Percentiles rank a stretch among this genome's conserved stretches.
phyloP scores from a whole-genome alignment of 768 basidiomycete genomes.

The Kwoniella botswanensis region DNA sequence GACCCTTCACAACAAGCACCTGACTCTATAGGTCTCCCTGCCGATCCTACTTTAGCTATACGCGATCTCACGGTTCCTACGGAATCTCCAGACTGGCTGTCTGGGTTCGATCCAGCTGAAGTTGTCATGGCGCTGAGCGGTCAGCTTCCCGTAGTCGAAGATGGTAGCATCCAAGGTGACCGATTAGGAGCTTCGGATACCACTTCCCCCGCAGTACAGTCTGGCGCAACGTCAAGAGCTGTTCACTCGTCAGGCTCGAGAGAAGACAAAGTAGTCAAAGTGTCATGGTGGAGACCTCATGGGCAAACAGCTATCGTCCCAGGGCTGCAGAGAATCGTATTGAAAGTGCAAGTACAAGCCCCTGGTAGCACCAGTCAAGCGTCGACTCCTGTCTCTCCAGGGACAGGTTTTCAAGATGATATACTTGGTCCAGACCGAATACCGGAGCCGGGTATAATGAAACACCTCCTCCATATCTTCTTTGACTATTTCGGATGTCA shows the following conservation, averaged over 20 bases:
- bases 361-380: conserved; percentile 21
- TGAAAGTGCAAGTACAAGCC: conserved; percentile 35
- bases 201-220: background rate
- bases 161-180: conserved; percentile 24
- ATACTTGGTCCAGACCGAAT: conserved; percentile 30
- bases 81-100: conserved; percentile 8
- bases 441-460: conserved; percentile 31
- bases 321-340: conserved; percentile 37
- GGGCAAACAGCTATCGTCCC: conserved; percentile 34
- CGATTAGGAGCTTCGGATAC: conserved; percentile 1
- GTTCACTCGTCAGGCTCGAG: background rate
- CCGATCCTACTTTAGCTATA: too few relatives aligned
- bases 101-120: conserved; percentile 24
- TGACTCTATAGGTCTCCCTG: too few relatives aligned
- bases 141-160: conserved; percentile 31
- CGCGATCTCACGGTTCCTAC: too few relatives aligned
- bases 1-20: too few relatives aligned
- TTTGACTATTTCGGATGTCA: conserved; percentile 38
- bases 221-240: background rate
- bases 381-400: conserved; percentile 12
- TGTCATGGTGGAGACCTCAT: conserved; percentile 48
- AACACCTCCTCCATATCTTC: conserved; percentile 40
- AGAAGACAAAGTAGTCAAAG: conserved; percentile 33
- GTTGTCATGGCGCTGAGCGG: conserved; percentile 34
- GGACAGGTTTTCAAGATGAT: conserved; percentile 2